Conservation (phyloP, 1,284 basidiomycete species). For the Taiwanofungus camphoratus region DNA sequence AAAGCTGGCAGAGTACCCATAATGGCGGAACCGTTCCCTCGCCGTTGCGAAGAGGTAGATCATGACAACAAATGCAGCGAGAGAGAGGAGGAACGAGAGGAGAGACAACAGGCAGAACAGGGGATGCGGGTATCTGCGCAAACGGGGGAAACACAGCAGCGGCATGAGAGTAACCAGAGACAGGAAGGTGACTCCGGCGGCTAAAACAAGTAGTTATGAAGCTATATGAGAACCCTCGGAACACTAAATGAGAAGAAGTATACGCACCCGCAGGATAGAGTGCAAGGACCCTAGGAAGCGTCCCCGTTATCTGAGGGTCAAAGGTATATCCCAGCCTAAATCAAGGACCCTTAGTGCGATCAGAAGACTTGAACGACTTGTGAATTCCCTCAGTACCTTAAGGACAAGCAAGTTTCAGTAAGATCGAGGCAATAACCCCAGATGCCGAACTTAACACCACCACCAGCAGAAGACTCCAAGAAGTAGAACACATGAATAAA, state of each 20-base stretch:
- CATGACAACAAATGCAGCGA: conserved; percentile 22
- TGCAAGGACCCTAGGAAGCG: conserved; percentile 22
- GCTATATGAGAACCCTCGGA: neutral
- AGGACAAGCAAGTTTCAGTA: conserved; percentile 17
- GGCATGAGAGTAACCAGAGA: conserved; percentile 21
- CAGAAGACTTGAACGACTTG: neutral
- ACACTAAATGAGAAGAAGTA: neutral
- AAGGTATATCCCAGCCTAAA: conserved; percentile 24
- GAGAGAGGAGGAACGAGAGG: conserved; percentile 20
- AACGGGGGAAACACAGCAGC: conserved; percentile 17
- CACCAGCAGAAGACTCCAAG: conserved; percentile 18
- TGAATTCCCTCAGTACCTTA: conserved; percentile 19
- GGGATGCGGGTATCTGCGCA: conserved; percentile 20
- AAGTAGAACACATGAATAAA: conserved; percentile 27
- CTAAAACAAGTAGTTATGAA: conserved; percentile 11
- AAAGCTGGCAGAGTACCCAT: conserved; percentile 19
- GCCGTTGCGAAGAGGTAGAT: conserved; percentile 25
- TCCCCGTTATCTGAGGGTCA: conserved; percentile 18
- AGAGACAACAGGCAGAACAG: conserved; percentile 22
- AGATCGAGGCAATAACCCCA: conserved; percentile 26
- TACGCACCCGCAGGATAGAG: conserved; percentile 27
- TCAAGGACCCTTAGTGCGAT: neutral
- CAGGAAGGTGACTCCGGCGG: conserved; percentile 22
- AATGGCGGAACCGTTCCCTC: conserved; percentile 17
- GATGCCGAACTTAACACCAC: conserved; percentile 24